Conservation (phyloP, 495 filamentous ascomycete genomes). For the Penicillium mononematosum region DNA sequence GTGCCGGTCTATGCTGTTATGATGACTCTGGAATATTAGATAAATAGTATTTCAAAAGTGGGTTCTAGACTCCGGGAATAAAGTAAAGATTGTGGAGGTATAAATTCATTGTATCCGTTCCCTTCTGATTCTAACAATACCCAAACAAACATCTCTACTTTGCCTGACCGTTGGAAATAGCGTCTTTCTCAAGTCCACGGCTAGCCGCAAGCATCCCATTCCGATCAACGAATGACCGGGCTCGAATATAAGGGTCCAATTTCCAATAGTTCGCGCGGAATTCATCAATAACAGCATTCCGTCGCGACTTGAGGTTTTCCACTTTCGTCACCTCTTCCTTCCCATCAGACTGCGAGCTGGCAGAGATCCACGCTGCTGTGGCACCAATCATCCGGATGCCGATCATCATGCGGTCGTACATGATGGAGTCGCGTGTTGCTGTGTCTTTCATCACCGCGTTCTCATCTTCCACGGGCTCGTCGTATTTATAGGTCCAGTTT, state of each 20-base stretch:
- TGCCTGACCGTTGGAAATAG: neutral
- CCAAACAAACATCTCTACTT: neutral
- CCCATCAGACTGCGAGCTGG: slow-evolving; percentile 9
- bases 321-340: slow-evolving; percentile 28
- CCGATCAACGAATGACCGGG: slow-evolving; percentile 62
- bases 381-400: slow-evolving; percentile 63
- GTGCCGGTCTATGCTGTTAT: neutral
- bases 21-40: too few relatives aligned
- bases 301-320: slow-evolving; percentile 49
- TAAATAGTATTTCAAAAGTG: neutral
- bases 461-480: slow-evolving; percentile 69
- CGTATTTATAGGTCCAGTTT: slow-evolving; percentile 76
- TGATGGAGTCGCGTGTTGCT: slow-evolving; percentile 53
- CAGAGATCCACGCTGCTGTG: slow-evolving; percentile 65
- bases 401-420: slow-evolving; percentile 53
- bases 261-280: slow-evolving; percentile 67
- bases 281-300: slow-evolving; percentile 47
- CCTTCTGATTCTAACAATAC: neutral
- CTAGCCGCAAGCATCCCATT: slow-evolving; percentile 55
- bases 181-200: slow-evolving; percentile 30
- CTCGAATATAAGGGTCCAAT: slow-evolving; percentile 62
- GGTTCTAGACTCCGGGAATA: neutral
- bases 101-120: neutral
- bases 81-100: neutral
- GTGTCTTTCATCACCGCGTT: slow-evolving; percentile 65